Base-by-base conservation (phyloP, 192 early-diverging fungal genomes). In the Lunasporangiospora selenospora region DNA sequence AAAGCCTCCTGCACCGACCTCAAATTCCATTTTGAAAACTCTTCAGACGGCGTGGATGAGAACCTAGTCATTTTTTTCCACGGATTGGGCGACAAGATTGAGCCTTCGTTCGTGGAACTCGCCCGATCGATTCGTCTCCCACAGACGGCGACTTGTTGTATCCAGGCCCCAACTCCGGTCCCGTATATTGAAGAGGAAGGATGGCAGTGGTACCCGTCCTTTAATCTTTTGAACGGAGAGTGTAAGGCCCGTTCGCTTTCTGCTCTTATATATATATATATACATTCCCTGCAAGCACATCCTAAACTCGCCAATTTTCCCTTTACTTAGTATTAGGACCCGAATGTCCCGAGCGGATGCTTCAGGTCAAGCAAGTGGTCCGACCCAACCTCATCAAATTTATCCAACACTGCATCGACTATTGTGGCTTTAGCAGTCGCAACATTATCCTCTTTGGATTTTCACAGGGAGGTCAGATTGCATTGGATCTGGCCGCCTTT, bases 41-140 rank as follows among this genome's bases (percentile, higher is more conserved):
- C 85, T 39, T 19, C 21, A 10, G 85, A 87, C 58, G 77, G 77
- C 27, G 48, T 81, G 19, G 85, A 92, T 44, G 49, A 66, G 49
- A 90, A 92, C 67, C 71, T 91, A 13, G 82, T 93, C 19, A 61
- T 93, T 18, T 77, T 92, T 15, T 79, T 92, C 26, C 91, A 93
- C 61, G 91, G 91, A 12, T 76, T 93, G 4, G 91, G 91, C 57
- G 90, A 90, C 62, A 77, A 77, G 31, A 79, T 80, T 40, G 63
- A 62, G 23, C 88, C 89, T 31, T 55, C 48, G 23, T 92, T 92
- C 69, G 50, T 79, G 10, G 65, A 78, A 13, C 81, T 92, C 27
- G 90, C 85, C 0, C n/a, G 57, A n/a, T 80, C 78, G 30, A 43
- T 91, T 47, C 58, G 85, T 26, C 62, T 92, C 31, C 89, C 91